Evolutionary conservation across 768 basidiomycete species (phyloP), one percentile per base, ranked within the genome.

Genomic region (Tricholoma saponaceum): DNA sequence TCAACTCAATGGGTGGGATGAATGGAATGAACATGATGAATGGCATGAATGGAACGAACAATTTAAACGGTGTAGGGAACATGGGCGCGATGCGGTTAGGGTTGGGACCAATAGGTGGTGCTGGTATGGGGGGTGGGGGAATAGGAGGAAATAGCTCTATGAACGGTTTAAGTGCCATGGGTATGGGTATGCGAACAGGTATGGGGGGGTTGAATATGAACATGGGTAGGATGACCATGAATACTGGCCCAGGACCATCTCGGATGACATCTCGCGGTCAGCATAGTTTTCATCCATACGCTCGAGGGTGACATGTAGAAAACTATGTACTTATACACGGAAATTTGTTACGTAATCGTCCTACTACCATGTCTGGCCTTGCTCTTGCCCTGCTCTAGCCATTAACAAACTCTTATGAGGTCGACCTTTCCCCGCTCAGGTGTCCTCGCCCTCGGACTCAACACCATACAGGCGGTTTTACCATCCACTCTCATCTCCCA

Each of bases 401-500:
- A 16, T 32, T 35, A 23, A 13, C n/a, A 7, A 37, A 6, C 20
- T 20, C 18, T n/a, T 22, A 67, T 67, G 64, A 58, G 60, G 44
- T 68, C 76, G 30, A 76, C 78, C 32, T 87, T 84, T 74, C 83
- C 84, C 59, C 84, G 83, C 56, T 88, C 89, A n/a, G 79, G 76
- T 28, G 74, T 90, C 25, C 81, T 92, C 41, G 73, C 92, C 4
- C 76, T 89, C 32, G 84, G 83, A 7, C 65, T 75, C 39, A 83
- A 81, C 62, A 82, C 81, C 7, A 69, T 92, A 13, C 77, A 85
- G 43, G 83, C 88, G 3, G 79, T 92, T 13, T 79, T 89, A 8
- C 87, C 85, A 0, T 83, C 87, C 4, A 88, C 89, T 0, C 75
- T 89, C 44, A 83, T 86, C 52, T 84, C 87, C 1, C 90, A 90